A percentile compares a stretch with the other conserved stretches of the same genome.
Conservation (phyloP, 805 yeast genomes). For the Cyberlindnera meyerae region DNA sequence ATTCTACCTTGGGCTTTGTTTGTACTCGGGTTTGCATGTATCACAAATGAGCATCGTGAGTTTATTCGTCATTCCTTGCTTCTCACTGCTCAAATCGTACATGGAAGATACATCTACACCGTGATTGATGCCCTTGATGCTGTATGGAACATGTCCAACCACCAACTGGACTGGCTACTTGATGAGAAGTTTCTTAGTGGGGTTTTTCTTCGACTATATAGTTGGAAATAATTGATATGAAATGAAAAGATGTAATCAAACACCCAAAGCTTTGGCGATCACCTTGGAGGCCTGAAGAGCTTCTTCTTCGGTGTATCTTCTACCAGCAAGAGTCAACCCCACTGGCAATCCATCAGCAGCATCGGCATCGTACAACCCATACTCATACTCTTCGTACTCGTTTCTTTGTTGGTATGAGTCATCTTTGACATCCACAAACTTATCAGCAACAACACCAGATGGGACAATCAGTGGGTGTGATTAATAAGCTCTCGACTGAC, state of each 20-base stretch:
- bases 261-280: constrained; percentile 8
- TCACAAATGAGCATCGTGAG: constrained; percentile 4
- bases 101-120: constrained; percentile 8
- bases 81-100: constrained; percentile 8
- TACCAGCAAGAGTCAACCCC: constrained; percentile 44
- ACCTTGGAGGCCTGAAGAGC: constrained; percentile 15
- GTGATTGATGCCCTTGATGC: constrained; percentile 7
- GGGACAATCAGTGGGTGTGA: too few relatives aligned
- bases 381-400: constrained; percentile 30
- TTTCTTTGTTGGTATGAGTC: constrained; percentile 13
- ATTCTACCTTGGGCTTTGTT: constrained; percentile 11
- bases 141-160: constrained; percentile 3
- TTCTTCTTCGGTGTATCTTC: constrained; percentile 45
- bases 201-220: not conserved
- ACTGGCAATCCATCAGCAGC: constrained; percentile 52
- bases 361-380: constrained; percentile 31
- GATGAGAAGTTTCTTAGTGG: constrained; percentile 1
- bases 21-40: constrained; percentile 8
- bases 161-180: constrained; percentile 5
- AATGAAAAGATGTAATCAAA: too few relatives aligned
- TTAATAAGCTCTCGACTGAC: too few relatives aligned
- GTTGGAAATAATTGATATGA: too few relatives aligned
- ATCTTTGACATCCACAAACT: constrained; percentile 43
- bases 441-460: constrained; percentile 39
- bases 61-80: constrained; percentile 3